A percentile compares a stretch with the other conserved stretches of the same genome.
Evolutionary conservation across 2,329 filamentous ascomycete species (phyloP).

Genomic region (Beauveria asiatica): DNA sequence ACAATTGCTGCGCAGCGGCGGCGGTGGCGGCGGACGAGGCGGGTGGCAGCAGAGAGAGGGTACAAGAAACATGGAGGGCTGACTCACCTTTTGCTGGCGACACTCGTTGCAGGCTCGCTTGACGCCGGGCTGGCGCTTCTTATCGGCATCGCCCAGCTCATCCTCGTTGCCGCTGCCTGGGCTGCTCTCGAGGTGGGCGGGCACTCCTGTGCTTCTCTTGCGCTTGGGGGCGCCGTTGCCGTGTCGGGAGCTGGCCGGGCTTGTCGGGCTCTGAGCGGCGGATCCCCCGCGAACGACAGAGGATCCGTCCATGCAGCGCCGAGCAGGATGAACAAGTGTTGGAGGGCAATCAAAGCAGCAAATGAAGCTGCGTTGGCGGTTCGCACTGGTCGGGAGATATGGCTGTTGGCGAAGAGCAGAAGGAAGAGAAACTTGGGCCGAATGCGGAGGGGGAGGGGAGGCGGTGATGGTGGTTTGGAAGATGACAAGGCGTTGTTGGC

Average conservation of each 20-base stretch:
- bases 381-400: conserved; percentile 16
- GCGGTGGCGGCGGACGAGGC: not conserved
- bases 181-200: conserved; percentile 46
- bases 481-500: conserved; percentile 7
- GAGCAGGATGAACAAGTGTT: conserved; percentile 14
- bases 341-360: conserved; percentile 8
- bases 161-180: conserved; percentile 53
- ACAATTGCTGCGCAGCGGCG: not conserved
- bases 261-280: conserved; percentile 45
- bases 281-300: conserved; percentile 35
- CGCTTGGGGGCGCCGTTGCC: conserved; percentile 44
- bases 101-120: conserved; percentile 82
- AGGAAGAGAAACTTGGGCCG: conserved; percentile 16
- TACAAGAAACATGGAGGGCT: not conserved
- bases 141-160: conserved; percentile 45
- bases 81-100: conserved; percentile 71
- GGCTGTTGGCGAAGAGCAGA: conserved; percentile 13
- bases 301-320: conserved; percentile 39
- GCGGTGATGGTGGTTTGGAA: conserved; percentile 14
- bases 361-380: conserved; percentile 12
- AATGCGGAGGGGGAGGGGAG: conserved; percentile 22
- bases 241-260: conserved; percentile 45
- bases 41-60: not conserved
- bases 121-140: conserved; percentile 58
- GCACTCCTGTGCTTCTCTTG: conserved; percentile 47